A percentile compares a stretch with the other conserved stretches of the same genome.
These are phyloP conservation scores for Crithidia sp. DNA, from an alignment of 208 protist species.

Conservation along the genomic window DNA sequence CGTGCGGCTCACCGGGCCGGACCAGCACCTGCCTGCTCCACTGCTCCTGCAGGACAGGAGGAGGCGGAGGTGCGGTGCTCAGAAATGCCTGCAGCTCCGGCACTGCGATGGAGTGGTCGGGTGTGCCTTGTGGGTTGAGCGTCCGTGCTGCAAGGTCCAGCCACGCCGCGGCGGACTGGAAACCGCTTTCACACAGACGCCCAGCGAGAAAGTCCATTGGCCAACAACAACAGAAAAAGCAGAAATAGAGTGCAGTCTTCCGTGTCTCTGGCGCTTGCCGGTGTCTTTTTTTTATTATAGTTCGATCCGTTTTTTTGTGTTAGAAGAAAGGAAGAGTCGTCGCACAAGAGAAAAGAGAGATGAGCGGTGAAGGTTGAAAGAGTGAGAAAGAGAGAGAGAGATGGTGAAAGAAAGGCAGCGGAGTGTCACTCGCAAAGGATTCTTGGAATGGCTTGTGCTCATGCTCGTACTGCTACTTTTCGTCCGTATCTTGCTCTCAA, in stretches of 20 bases:
- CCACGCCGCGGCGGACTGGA: conserved; percentile 31
- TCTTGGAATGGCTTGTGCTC: too few relatives aligned
- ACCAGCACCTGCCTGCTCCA: conserved; percentile 68
- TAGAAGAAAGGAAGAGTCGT: neutral
- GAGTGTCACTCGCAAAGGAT: too few relatives aligned
- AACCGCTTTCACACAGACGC: neutral
- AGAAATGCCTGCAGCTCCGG: conserved; percentile 41
- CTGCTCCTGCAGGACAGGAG: conserved; percentile 38
- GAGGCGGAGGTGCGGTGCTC: conserved; percentile 37
- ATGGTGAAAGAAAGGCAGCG: too few relatives aligned
- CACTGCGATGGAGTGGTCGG: conserved; percentile 23
- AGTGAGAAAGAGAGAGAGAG: too few relatives aligned
- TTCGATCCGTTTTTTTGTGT: neutral
- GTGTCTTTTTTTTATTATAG: neutral
- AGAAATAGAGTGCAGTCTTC: too few relatives aligned
- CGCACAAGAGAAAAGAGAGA: too few relatives aligned
- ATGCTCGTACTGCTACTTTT: too few relatives aligned
- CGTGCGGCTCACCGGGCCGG: conserved; percentile 58
- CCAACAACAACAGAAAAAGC: too few relatives aligned
- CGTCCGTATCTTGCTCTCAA: too few relatives aligned
- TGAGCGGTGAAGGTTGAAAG: too few relatives aligned
- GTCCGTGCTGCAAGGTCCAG: conserved; percentile 26
- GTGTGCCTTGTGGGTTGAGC: conserved; percentile 39
- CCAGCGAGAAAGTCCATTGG: neutral
- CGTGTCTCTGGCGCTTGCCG: too few relatives aligned